Conservation (phyloP, 768 basidiomycete species). For the Dentipellis sp. region DNA sequence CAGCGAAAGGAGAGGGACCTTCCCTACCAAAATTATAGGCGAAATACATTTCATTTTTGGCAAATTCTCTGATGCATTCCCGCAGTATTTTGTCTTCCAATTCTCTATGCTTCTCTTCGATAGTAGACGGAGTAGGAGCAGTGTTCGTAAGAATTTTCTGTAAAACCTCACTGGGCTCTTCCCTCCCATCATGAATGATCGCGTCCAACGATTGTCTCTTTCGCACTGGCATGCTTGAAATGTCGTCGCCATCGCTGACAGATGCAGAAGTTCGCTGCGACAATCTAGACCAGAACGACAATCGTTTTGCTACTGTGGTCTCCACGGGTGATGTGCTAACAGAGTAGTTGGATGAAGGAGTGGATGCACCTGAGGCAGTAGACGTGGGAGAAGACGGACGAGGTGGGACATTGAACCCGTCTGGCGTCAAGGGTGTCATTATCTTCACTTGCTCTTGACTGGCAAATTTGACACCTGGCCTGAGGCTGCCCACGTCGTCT, state of each 20-base stretch:
- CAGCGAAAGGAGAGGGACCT: neutral
- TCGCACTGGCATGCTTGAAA: slow-evolving; percentile 13
- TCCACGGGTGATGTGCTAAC: slow-evolving; percentile 40
- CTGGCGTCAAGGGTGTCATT: slow-evolving; percentile 25
- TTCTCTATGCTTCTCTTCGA: slow-evolving; percentile 63
- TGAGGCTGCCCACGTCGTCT: neutral
- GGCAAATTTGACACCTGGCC: slow-evolving; percentile 46
- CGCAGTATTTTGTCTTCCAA: slow-evolving; percentile 77
- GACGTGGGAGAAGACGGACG: slow-evolving; percentile 18
- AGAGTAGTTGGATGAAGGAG: slow-evolving; percentile 38
- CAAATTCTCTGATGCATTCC: slow-evolving; percentile 69
- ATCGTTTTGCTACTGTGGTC: slow-evolving; percentile 50
- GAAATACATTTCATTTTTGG: slow-evolving; percentile 87
- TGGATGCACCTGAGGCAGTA: slow-evolving; percentile 39
- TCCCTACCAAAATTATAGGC: slow-evolving; percentile 72
- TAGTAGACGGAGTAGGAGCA: slow-evolving; percentile 50
- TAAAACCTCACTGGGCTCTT: slow-evolving; percentile 40
- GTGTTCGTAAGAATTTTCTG: slow-evolving; percentile 48
- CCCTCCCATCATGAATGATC: slow-evolving; percentile 11
- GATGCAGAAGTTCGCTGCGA: slow-evolving; percentile 27
- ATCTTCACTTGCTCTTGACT: slow-evolving; percentile 36
- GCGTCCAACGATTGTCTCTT: slow-evolving; percentile 10
- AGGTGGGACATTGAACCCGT: slow-evolving; percentile 14
- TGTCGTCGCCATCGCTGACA: neutral
- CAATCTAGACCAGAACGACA: slow-evolving; percentile 69